Evolutionary conservation across 768 basidiomycete species (phyloP).

Genomic region (Lentinula sp.): DNA sequence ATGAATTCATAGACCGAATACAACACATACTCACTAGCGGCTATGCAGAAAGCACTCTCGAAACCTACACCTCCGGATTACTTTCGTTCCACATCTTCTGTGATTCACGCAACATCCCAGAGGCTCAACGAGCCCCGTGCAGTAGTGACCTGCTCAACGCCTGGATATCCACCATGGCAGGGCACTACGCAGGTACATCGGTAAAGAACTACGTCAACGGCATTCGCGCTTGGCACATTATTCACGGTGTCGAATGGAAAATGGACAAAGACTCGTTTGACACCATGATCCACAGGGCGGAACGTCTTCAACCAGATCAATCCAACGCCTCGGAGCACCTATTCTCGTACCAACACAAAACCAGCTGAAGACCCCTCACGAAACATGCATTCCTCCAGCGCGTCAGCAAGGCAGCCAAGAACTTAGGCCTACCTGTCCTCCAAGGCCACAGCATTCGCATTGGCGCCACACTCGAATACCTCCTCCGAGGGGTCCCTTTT

Average conservation of each 20-base stretch:
- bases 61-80: conserved; percentile 18
- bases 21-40: conserved; percentile 18
- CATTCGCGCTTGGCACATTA: conserved; percentile 32
- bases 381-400: conserved; percentile 13
- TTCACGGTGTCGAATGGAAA: too few species aligned
- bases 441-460: conserved; percentile 22
- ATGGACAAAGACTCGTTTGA: too few species aligned
- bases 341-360: too few species aligned
- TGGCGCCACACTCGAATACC: conserved; percentile 19
- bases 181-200: conserved; percentile 23
- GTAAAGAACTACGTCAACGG: conserved; percentile 31
- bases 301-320: too few species aligned
- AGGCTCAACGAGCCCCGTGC: conserved; percentile 23
- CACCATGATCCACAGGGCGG: too few species aligned
- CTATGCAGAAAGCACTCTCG: too few species aligned
- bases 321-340: too few species aligned
- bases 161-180: conserved; percentile 24
- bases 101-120: conserved; percentile 22
- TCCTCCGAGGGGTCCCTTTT: conserved; percentile 16
- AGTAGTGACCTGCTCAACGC: conserved; percentile 16
- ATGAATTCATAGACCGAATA: conserved; percentile 18
- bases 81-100: conserved; percentile 35
- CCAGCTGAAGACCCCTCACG: conserved; percentile 15
- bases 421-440: conserved; percentile 3
- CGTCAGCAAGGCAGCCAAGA: conserved; percentile 3